Base-by-base conservation (phyloP, 2,329 filamentous ascomycete species). In the Colletotrichum aenigma region DNA sequence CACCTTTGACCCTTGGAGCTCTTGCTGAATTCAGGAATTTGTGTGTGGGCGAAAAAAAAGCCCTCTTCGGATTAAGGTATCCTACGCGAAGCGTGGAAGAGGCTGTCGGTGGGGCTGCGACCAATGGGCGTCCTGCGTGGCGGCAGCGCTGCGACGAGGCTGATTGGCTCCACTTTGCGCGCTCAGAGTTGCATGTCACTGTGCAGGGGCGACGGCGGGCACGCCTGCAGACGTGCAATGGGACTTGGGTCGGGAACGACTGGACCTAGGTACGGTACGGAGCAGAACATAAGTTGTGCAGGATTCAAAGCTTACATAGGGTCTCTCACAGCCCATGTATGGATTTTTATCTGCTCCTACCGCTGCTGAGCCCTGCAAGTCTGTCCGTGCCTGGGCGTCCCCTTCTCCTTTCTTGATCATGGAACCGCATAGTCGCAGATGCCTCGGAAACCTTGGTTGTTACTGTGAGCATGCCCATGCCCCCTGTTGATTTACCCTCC, bases 31-130 rank as follows among this genome's bases (percentile, higher is more conserved):
- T 85, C 85, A 82, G 82, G 82, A 62, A 86, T 82, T 85, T 86
- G 87, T 87, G 88, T 89, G 87, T 89, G 88, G 88, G 88, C 85
- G 84, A 85, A 85, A 86, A 84, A 84, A 88, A 52, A 66, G 64
- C 38, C 38, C 64, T 66, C 62, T 48, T 65, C 36, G 64, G 61
- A 64, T 64, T 64, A 66, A 52, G 43, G 43, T 52, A 52, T 36
- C 36, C 64, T 66, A 66, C n/a, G 64, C 64, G 64, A 66, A 21
- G 16, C 38, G 36, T 38, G 61, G 61, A 34, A 38, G 75, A 61
- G 21, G 12, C 16, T 9, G 8, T 7, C 30, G 52, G 74, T 75
- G 71, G 75, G 67, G 66, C 75, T 43, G 4, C 1, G 7, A 30
- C 73, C 73, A 75, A 75, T 75, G 30, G 56, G 70, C 30, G n/a